Base-by-base conservation (phyloP, 495 filamentous ascomycete genomes). In the Hyaloscypha variabilis region DNA sequence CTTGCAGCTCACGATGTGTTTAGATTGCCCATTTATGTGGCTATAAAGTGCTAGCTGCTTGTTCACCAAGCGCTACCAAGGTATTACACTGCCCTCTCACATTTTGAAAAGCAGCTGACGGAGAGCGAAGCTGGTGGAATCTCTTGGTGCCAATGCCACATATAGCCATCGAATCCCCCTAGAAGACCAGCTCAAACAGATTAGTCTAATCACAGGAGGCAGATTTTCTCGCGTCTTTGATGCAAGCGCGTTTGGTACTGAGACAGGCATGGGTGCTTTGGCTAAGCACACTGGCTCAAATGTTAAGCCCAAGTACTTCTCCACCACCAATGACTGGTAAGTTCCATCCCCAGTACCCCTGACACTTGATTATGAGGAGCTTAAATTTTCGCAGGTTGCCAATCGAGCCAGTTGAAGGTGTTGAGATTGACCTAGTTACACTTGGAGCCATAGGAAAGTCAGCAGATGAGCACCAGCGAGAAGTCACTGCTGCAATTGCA, bases 301-400 rank as follows among this genome's bases (percentile, higher is more conserved):
- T 6, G 69, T 54, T 19, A 39, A 51, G 24, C 14, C 52, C 10
- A 81, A 81, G 64, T 75, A 74, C 29, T 79, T 79, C 60, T 58
- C 75, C 4, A 80, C 79, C 0, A 78, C 74, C 2, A 76, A 80
- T 70, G 78, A 78, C 57, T 80, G 77, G 81, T 79, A 53, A 26
- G n/a, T 53, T 23, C 30, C 26, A 1, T 34, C 31, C 13, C 1
- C 2, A 34, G 31, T 51, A 31, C 3, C 2, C 25, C 3, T 2
- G 17, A 42, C 19, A 34, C 19, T 50, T 62, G 26, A 42, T 17
- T 24, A 21, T 52, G 3, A 58, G 6, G 5, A 28, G 14, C 25
- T 31, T 13, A 21, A 31, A 21, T 8, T 11, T 28, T 14, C 3
- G 31, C 8, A 70, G 68, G 68, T 19, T 39, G 5, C 68, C 64